Conservation (phyloP, 2,329 filamentous ascomycete genomes). For the Penicillium sp. region DNA sequence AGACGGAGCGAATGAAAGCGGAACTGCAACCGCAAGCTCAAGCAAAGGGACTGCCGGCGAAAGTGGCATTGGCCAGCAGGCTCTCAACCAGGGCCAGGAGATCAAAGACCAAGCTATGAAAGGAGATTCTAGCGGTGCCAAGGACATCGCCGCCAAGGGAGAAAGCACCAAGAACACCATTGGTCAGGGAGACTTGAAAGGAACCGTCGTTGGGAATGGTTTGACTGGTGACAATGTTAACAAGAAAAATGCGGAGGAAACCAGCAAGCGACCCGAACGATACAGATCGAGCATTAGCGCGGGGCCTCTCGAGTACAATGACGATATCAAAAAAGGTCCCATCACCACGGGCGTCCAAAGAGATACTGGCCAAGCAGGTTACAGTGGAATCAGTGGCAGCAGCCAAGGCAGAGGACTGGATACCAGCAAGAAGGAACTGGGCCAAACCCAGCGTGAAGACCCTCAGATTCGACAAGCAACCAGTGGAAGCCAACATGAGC, state of each 20-base stretch:
- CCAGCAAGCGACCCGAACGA: constrained; percentile 9
- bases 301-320: constrained; percentile 11
- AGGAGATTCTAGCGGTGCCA: constrained; percentile 10
- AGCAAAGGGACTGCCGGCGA: constrained; percentile 8
- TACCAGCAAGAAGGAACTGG: not conserved
- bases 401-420: constrained; percentile 4
- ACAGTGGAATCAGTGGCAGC: constrained; percentile 6
- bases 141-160: constrained; percentile 14
- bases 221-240: constrained; percentile 10
- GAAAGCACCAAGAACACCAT: constrained; percentile 6
- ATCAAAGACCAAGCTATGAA: constrained; percentile 12
- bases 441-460: not conserved
- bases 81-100: constrained; percentile 6
- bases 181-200: constrained; percentile 6
- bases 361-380: constrained; percentile 3
- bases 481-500: not conserved
- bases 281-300: constrained; percentile 4
- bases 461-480: not conserved
- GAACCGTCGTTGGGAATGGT: constrained; percentile 3
- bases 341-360: constrained; percentile 17
- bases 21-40: not conserved
- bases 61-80: constrained; percentile 8
- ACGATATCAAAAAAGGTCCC: constrained; percentile 25
- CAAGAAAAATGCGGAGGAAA: constrained; percentile 8
- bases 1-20: constrained; percentile 5